Evolutionary conservation across 306 rosid genomes (phyloP), one percentile per base, ranked within the genome.

Genomic region (Trifolium repens): DNA sequence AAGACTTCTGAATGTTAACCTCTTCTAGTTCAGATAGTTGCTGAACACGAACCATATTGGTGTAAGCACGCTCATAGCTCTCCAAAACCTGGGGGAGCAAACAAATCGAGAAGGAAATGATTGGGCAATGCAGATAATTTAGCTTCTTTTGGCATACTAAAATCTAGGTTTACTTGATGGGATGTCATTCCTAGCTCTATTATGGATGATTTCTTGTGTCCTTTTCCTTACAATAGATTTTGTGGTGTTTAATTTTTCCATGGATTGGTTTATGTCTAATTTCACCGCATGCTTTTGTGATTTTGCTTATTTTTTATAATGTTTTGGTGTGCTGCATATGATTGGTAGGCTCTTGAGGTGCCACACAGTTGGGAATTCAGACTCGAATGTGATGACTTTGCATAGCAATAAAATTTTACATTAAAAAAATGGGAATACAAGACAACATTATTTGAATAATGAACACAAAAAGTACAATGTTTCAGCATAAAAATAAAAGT

Each of bases 21-120:
- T 94, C 99, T 85, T 94, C 99, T 34, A 94, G 90, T 81, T 94
- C 99, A 47, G 97, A 92, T 65, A 94, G 85, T 80, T 94, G 93
- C 83, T 92, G 99, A 75, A 92, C 99, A 57, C 96, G 96, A 78
- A 94, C 99, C 99, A 94, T 92, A 77, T 92, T 94, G 85, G 17
- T 89, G 84, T 94, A 94, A 55, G 99, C 97, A 67, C 97, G 97
- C 72, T 94, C 99, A 83, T 94, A 94, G 83, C 99, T 94, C 84
- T 94, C 99, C 86, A 94, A 80, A 84, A 94, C 99, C 99, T 94
- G 76, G 46, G 82, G 42, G 34, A 15, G 58, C 75, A 81, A 49
- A 61, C 26, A 61, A 60, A 61, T 61, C 5, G 10, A 15, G 43
- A 61, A 14, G 34, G 11, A 61, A 61, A 61, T 61, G 24, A 8